Evolutionary conservation across 148 eudicot species (phyloP).

Genomic region (Limonium bicolor): DNA sequence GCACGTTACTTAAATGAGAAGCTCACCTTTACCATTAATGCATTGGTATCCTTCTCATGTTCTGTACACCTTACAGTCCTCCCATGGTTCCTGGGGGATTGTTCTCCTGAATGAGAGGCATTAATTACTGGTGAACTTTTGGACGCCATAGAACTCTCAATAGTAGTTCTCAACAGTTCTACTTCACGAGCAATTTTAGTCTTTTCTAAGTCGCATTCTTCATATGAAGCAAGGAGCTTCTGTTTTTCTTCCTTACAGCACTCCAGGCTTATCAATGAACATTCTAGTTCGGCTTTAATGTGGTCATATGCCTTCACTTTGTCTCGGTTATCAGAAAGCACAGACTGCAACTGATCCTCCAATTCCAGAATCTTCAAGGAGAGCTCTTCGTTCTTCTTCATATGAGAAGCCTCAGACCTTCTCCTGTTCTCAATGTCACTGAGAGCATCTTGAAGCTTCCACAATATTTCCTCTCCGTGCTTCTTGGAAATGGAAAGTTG

Average conservation of each 20-base stretch:
- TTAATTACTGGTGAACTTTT: conserved; percentile 10
- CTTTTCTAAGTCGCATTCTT: conserved; percentile 43
- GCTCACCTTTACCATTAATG: too few species aligned
- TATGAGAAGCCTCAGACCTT: conserved; percentile 53
- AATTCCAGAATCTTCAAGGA: conserved; percentile 39
- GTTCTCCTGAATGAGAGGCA: too few species aligned
- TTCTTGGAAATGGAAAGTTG: conserved; percentile 65
- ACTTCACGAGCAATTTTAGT: conserved; percentile 27
- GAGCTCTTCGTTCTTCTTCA: conserved; percentile 66
- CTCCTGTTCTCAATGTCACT: conserved; percentile 66
- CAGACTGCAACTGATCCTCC: conserved; percentile 45
- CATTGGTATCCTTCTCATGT: too few species aligned
- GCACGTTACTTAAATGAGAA: too few species aligned
- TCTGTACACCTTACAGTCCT: too few species aligned
- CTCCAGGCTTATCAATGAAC: conserved; percentile 72
- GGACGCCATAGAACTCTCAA: conserved; percentile 23
- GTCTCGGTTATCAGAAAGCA: conserved; percentile 61
- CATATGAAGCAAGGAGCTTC: conserved; percentile 38
- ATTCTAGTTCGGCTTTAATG: conserved; percentile 67
- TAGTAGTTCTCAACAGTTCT: conserved; percentile 23
- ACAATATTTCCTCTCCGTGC: conserved; percentile 87
- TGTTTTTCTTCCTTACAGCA: conserved; percentile 94
- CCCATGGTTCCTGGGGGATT: too few species aligned
- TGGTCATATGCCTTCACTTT: conserved; percentile 46
- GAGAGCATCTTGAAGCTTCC: conserved; percentile 77